Evolutionary conservation across 129 eudicot genomes (phyloP).

Genomic region (Ambrosia trifida): DNA sequence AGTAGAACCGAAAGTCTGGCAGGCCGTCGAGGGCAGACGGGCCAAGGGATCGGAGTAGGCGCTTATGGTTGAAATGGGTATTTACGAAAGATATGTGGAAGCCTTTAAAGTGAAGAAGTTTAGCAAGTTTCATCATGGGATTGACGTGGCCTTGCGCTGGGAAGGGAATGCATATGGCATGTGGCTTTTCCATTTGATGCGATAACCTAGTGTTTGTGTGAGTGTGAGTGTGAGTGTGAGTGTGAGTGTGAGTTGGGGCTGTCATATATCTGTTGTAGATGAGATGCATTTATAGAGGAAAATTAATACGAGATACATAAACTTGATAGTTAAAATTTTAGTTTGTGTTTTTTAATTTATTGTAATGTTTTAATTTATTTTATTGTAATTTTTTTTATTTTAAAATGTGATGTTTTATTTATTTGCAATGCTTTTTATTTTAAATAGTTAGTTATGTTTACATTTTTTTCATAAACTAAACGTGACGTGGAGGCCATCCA

Average conservation of each 20-base stretch:
- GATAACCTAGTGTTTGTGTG: background rate
- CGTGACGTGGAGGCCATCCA: too few species aligned
- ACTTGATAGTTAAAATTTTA: too few species aligned
- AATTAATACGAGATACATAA: too few species aligned
- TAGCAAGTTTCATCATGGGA: constrained; percentile 61
- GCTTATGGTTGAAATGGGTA: constrained; percentile 18
- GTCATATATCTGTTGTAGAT: background rate
- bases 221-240: background rate
- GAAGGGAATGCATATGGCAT: constrained; percentile 51
- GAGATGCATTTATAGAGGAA: too few species aligned
- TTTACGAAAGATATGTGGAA: constrained; percentile 21
- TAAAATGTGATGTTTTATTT: too few species aligned
- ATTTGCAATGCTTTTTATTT: too few species aligned
- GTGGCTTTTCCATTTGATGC: constrained; percentile 44
- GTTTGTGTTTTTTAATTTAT: too few species aligned
- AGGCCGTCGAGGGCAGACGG: constrained; percentile 10
- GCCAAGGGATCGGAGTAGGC: background rate
- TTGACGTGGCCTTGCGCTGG: constrained; percentile 64
- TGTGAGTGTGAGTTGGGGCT: background rate
- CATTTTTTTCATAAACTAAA: too few species aligned
- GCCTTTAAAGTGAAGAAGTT: constrained; percentile 39
- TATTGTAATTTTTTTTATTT: too few species aligned
- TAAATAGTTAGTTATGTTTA: too few species aligned
- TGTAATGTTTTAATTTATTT: too few species aligned
- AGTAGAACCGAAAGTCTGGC: constrained; percentile 13